phyloP scores from a whole-genome alignment of 352 stramenopile species.

The Phytopythium montanum region DNA sequence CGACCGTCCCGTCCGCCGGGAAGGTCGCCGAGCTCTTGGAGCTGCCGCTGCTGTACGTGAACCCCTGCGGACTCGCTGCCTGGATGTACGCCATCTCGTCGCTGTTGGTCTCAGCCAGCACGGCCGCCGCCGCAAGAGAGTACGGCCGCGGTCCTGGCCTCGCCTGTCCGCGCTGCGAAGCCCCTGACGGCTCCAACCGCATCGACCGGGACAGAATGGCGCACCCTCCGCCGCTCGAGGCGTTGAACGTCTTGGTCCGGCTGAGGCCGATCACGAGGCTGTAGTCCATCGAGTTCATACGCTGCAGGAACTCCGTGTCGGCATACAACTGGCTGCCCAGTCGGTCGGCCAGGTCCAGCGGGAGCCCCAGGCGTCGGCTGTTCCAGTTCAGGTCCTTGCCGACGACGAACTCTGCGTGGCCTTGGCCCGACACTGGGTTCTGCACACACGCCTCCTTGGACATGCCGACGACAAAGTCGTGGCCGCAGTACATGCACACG shows the following conservation, averaged over 20 bases:
- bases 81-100: conserved; percentile 55
- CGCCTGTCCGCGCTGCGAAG: neutral
- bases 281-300: conserved; percentile 98
- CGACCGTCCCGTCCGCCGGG: conserved; percentile 65
- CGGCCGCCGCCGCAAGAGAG: neutral
- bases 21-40: conserved; percentile 34
- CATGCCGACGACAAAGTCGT: conserved; percentile 86
- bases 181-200: conserved; percentile 13
- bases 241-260: conserved; percentile 39
- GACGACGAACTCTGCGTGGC: conserved; percentile 75
- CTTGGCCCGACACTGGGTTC: conserved; percentile 54
- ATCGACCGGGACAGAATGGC: conserved; percentile 17
- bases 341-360: conserved; percentile 62
- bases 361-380: conserved; percentile 66
- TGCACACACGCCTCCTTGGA: conserved; percentile 70
- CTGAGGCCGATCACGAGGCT: conserved; percentile 93
- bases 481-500: conserved; percentile 86
- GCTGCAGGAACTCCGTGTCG: conserved; percentile 91
- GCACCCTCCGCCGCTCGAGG: conserved; percentile 25
- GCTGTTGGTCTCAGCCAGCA: conserved; percentile 13
- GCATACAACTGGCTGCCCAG: conserved; percentile 83
- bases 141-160: neutral
- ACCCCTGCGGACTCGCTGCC: conserved; percentile 44
- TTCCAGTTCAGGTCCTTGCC: conserved; percentile 90
- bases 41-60: conserved; percentile 19